Evolutionary conservation across 345 rosid species (phyloP), one percentile per base, ranked within the genome.

Genomic region (Nasturtium officinale): DNA sequence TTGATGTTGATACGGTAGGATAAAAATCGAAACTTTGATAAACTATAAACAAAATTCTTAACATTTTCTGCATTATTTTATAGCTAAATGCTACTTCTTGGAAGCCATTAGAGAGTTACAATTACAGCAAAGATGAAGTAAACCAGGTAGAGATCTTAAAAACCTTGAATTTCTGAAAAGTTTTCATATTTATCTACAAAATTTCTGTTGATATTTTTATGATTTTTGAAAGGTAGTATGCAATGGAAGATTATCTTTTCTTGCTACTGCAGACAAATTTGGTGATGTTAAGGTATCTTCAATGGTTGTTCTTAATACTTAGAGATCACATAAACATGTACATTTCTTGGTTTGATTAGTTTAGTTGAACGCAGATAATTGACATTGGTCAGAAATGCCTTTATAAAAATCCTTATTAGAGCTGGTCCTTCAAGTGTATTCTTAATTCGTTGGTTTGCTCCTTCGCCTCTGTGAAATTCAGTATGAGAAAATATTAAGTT

Each of bases 341-440:
- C 9, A 15, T 42, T 30, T 51, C 50, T 54, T 32, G 17, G 72
- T 51, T 5, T 58, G n/a, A 54, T 76, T 13, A 33, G 65, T 48
- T 46, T 62, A 3, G 9, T 69, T 1, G n/a, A 26, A 46, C 20
- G 6, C 91, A 94, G 98, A 94, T 94, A 61, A 80, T 90, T 59
- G 98, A 87, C 71, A 76, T 87, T 77, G 83, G 72, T 66, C 96
- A 83, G 77, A 83, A 82, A 65, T 75, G 92, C 53, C 85, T 88
- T 53, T 90, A 85, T 48, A 94, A 94, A 78, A 87, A 96, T 16
- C 75, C n/a, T n/a, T n/a, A n/a, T 94, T 73, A 87, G 97, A 85
- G 80, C 84, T 74, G 98, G 92, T 60, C 98, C 90, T 80, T 60
- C 90, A 62, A 89, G 96, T 52, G 98, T 89, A 93, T 90, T 90